Evolutionary conservation across 2,329 filamentous ascomycete genomes (phyloP), one percentile per base, ranked within the genome.

Genomic region (Aspergillus sp.): DNA sequence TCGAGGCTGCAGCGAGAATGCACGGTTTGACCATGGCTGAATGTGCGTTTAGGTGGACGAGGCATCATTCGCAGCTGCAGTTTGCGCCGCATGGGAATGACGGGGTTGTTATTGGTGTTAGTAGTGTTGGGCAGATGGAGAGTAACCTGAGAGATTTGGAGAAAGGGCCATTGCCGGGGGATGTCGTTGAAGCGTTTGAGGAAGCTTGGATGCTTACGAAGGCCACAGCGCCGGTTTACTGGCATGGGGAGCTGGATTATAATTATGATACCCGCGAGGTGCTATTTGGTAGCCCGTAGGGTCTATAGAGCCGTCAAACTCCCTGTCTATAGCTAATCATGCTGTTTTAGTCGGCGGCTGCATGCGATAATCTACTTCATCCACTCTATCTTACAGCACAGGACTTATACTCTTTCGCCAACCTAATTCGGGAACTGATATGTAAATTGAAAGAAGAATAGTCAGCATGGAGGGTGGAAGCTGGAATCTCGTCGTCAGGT

Each of bases 121-220:
- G 48, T 38, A 73, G 66, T 36, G 43, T 68, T 1, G 61, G 66
- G 43, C 77, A 80, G 26, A 53, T 79, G 52, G 71, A 76, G 58
- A 56, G 69, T 39, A 79, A 78, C 48, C 55, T 79, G 43, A 57
- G 52, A 5, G 71, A 71, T 57, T 51, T 78, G 26, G 74, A 78
- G 54, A 74, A 77, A 57, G 74, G 71, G 1, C 69, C 72, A 1
- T 58, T 80, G 57, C 74, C 76, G 8, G 69, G 75, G 5, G 73
- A 77, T 36, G 66, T 78, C 1, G 67, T 78, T 8, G 49, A 71
- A 51, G 72, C 72, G 5, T 61, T 80, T 39, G 71, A 78, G 44
- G 60, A 69, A 38, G 72, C 65, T 5, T 79, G 75, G 75, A 50
- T 64, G 41, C 64, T 61, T 11, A 67, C 69, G n/a, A 71, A 68